A percentile compares a stretch with the other conserved stretches of the same genome.
These are phyloP conservation scores for Podochytrium sp. DNA, from an alignment of 192 early-diverging fungal species.

Conservation along the genomic window DNA sequence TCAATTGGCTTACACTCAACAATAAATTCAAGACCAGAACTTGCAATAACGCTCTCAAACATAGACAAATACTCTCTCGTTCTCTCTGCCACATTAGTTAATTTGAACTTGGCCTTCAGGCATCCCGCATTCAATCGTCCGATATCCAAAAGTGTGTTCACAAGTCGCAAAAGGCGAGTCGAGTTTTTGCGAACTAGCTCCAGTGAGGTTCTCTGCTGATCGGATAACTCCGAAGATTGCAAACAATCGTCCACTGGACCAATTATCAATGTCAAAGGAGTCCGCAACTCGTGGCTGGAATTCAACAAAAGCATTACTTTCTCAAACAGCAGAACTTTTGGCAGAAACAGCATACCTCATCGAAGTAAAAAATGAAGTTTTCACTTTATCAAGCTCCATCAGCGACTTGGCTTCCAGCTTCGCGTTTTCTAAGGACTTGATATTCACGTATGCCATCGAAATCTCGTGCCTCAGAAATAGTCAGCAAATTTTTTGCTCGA, in stretches of 20 bases:
- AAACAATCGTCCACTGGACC: constrained; percentile 55
- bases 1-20: constrained; percentile 40
- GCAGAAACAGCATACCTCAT: constrained; percentile 28
- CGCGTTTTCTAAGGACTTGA: constrained; percentile 9
- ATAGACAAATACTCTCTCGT: constrained; percentile 55
- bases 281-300: constrained; percentile 47
- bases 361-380: constrained; percentile 43
- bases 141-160: constrained; percentile 62
- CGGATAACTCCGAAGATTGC: constrained; percentile 31
- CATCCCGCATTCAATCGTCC: constrained; percentile 59
- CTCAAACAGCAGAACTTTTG: too few relatives aligned
- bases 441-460: constrained; percentile 4
- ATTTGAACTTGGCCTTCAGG: constrained; percentile 52
- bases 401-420: constrained; percentile 35
- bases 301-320: background rate
- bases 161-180: constrained; percentile 54
- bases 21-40: constrained; percentile 45
- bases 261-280: constrained; percentile 60
- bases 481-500: background rate
- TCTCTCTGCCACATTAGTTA: constrained; percentile 50
- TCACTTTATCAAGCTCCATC: constrained; percentile 41
- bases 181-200: constrained; percentile 56
- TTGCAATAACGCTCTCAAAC: constrained; percentile 58
- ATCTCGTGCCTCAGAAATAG: constrained; percentile 15
- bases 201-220: constrained; percentile 27